Base-by-base conservation (phyloP, 2,329 filamentous ascomycete species). In the Coniochaeta pulveracea region DNA sequence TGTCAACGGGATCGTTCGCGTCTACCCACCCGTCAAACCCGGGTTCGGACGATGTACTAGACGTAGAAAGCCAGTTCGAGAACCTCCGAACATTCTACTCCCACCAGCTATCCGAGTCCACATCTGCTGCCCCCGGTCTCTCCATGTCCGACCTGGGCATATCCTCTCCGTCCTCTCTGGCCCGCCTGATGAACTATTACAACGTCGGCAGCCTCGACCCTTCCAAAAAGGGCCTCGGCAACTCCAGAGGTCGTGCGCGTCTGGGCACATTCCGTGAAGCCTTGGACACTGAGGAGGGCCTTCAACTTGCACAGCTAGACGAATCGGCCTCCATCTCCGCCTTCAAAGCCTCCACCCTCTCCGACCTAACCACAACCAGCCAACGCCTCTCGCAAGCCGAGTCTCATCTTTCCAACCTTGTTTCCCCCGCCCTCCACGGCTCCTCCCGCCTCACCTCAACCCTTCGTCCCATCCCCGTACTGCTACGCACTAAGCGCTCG, bases 141-240 rank as follows among this genome's bases (percentile, higher is more conserved):
- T 49, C 56, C 8, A 45, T 66, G 3, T 55, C 55, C 16, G 64
- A 67, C 29, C 56, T 76, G 18, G 77, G 79, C 3, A 72, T 81
- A 34, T 71, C 70, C 15, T 94, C 88, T 0, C 88, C 89, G 0
- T 81, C 76, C 5, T 83, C 85, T 8, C 62, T 95, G 34, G 80
- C 83, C 17, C 77, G 89, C 19, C 91, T 96, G 47, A 93, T 95
- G 85, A 88, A 76, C 40, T 64, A 95, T 17, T 95, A 95, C 57
- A 85, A 83, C 0, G 69, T 74, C 35, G 73, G 66, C 41, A 19
- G 18, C 18, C 28, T 31, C 18, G 28, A 31, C 18, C 28, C 28
- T 10, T 24, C 30, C 14, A 18, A 12, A 5, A 25, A 24, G 9
- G 70, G 64, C 34, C 64, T 72, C 43, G 66, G 67, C 35, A 69